Base-by-base conservation (phyloP, 495 filamentous ascomycete species). In the Chaetomidium leptoderma region DNA sequence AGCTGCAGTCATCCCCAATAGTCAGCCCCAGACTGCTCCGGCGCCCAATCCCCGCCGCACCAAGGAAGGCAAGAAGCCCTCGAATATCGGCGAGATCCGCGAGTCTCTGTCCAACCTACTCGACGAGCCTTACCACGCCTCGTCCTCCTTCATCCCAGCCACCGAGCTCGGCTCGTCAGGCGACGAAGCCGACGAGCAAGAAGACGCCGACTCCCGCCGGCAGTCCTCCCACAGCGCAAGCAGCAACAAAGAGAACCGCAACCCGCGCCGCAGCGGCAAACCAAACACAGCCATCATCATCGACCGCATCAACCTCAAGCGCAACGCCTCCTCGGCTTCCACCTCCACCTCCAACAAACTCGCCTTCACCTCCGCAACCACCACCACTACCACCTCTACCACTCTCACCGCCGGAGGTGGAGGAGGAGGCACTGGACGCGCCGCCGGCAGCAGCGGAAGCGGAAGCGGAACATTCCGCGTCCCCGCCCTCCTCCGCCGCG, bases 231-330 rank as follows among this genome's bases (percentile, higher is more conserved):
- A 57, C 17, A 60, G 45, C 57, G 30, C 50, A 56, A 64, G 57
- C 63, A 64, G 57, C 64, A 53, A 73, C 60, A 76, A 76, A 59
- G 75, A 76, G 55, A 74, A 75, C 60, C 66, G 63, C 64, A 62
- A 62, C 60, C 73, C 72, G 21, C 74, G 72, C 4, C 68, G 65
- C 19, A 74, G 77, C 51, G 75, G 80, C 42, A 80, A 83, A 44
- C 82, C 78, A 3, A 59, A 58, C 13, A 70, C 73, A 3, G 69
- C 75, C 16, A 67, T 74, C 23, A 79, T 92, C 55, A 83, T 97
- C 52, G 90, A 97, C 72, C 90, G 92, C 56, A 84, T 95, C 46
- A 81, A 83, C 45, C 78, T 95, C 35, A 87, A 90, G 62, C 87
- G 89, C 48, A 77, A 79, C 62, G 69, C 71, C 6, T 78, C 78